Base-by-base conservation (phyloP, 2,329 filamentous ascomycete genomes). In the Trichoderma cornu-damae region DNA sequence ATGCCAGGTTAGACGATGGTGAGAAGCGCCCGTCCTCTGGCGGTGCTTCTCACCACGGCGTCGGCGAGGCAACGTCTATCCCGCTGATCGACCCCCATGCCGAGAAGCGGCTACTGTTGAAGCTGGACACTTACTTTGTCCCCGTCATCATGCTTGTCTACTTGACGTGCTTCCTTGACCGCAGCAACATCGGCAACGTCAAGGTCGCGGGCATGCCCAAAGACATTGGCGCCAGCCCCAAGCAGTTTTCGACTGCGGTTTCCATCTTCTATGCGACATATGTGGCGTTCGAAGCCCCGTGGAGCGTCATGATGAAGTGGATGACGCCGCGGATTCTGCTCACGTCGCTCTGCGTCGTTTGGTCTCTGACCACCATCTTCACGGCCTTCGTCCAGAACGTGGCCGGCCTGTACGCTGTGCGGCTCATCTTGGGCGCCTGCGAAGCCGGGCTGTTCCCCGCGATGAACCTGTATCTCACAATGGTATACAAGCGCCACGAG, bases 81-180 rank as follows among this genome's bases (percentile, higher is more conserved):
- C 64, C 65, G 26, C 57, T 62, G 16, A 61, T 69, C 18, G 69
- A 71, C 59, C 63, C 67, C 2, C 55, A 47, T 6, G 64, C 63
- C 9, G 70, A 72, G 60, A 56, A 59, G 9, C 67, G 64, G 32
- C 65, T 71, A 4, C 61, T 72, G 12, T 54, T 61, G 37, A 72
- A 72, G 55, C 67, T 72, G 4, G 70, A 72, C 49, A 34, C 63
- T 14, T 65, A 65, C 48, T 67, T 72, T 18, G 65, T 69, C 3
- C 70, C 70, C 50, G 75, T 82, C 55, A 78, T 83, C 58, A 81
- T 80, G 74, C 66, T 81, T 46, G 73, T 82, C 4, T 84, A 82
- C 60, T 64, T 84, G 18, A 73, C 75, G 3, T 80, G 76, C 60
- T 82, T 80, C 62, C 69, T 83, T 38, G 82, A 85, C 66, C 73